Percentiles rank a stretch among this genome's conserved stretches.
Evolutionary conservation across 768 basidiomycete species (phyloP).

Genomic region (Hygrophoropsis aurantiaca): DNA sequence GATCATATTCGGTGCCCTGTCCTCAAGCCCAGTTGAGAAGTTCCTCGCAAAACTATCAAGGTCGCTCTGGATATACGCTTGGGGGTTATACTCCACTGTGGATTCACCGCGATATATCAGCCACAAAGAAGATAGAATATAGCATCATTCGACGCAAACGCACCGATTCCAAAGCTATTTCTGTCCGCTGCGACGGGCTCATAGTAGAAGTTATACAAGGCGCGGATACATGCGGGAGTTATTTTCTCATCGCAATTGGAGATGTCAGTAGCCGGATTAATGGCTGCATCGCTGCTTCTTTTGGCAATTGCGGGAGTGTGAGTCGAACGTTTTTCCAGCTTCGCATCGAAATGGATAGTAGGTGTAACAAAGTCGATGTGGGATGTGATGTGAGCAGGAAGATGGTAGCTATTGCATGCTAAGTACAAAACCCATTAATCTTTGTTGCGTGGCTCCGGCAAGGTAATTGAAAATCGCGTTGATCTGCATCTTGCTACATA

Average conservation of each 20-base stretch:
- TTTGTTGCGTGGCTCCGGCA: neutral
- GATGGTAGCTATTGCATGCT: conserved; percentile 34
- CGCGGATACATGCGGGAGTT: conserved; percentile 52
- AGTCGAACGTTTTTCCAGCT: neutral
- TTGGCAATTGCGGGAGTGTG: neutral
- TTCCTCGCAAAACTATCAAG: conserved; percentile 37
- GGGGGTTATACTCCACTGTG: conserved; percentile 45
- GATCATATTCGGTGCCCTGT: conserved; percentile 1
- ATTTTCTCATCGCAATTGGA: conserved; percentile 34
- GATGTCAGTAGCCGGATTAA: conserved; percentile 8
- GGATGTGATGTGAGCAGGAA: conserved; percentile 32
- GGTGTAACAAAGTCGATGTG: conserved; percentile 40
- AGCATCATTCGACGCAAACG: neutral
- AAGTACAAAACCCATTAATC: neutral
- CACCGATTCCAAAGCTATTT: conserved; percentile 50
- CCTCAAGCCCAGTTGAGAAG: conserved; percentile 26
- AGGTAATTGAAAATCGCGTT: too few relatives aligned
- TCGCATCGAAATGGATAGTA: conserved; percentile 34
- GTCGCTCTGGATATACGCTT: conserved; percentile 39
- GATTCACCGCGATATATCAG: conserved; percentile 29
- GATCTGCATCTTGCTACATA: conserved; percentile 16
- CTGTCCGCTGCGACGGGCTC: conserved; percentile 36
- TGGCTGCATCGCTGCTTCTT: conserved; percentile 24
- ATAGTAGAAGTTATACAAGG: conserved; percentile 50
- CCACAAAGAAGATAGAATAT: too few relatives aligned